Conservation (phyloP, 495 filamentous ascomycete genomes). For the Neurospora sp. region DNA sequence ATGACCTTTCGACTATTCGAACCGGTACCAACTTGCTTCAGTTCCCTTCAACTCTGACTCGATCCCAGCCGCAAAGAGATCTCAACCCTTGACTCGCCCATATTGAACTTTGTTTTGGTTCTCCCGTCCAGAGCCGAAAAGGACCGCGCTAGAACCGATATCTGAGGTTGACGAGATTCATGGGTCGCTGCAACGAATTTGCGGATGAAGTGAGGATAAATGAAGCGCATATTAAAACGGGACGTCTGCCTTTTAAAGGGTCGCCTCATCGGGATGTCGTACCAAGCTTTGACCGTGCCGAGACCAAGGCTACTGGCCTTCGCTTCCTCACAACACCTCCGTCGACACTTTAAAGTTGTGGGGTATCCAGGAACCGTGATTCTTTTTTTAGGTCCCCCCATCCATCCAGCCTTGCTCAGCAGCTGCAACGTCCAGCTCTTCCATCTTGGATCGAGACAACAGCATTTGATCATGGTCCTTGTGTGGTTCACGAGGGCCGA, state of each 20-base stretch:
- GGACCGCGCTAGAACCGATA: not conserved
- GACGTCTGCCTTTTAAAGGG: slow-evolving; percentile 22
- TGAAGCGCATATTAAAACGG: slow-evolving; percentile 36
- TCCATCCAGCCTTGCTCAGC: slow-evolving; percentile 10
- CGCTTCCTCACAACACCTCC: slow-evolving; percentile 1
- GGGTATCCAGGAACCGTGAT: slow-evolving; percentile 8
- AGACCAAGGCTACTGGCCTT: slow-evolving; percentile 6
- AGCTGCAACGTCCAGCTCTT: not conserved
- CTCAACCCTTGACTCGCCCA: not conserved
- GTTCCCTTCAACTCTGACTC: not conserved
- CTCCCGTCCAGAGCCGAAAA: not conserved
- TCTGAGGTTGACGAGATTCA: slow-evolving; percentile 5
- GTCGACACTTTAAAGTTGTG: slow-evolving; percentile 8
- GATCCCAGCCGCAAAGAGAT: not conserved
- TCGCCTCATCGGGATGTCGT: slow-evolving; percentile 13
- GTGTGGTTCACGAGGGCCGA: slow-evolving; percentile 2
- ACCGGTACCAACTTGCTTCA: not conserved
- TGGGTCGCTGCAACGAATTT: slow-evolving; percentile 28
- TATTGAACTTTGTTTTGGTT: not conserved
- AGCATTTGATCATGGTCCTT: slow-evolving; percentile 7
- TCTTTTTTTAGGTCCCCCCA: slow-evolving; percentile 35
- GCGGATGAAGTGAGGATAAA: slow-evolving; percentile 43
- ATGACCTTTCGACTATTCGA: not conserved
- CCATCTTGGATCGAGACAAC: slow-evolving; percentile 11
- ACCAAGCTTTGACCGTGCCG: slow-evolving; percentile 9